Evolutionary conservation across 2,329 filamentous ascomycete genomes (phyloP).

Genomic region (Thielaviopsis populi): DNA sequence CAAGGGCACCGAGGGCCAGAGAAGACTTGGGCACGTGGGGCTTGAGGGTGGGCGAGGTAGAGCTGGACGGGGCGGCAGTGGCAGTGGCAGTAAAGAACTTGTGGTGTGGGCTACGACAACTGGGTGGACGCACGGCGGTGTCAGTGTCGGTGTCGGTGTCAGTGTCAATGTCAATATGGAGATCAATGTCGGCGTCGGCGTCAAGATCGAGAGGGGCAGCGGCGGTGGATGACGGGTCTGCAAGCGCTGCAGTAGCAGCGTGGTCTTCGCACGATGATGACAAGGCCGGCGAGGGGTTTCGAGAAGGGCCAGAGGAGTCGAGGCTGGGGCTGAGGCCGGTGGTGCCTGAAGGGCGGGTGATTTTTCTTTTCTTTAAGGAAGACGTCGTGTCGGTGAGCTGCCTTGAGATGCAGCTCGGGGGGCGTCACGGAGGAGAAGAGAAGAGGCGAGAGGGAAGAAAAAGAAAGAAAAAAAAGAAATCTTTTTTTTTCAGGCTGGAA

Average conservation of each 20-base stretch:
- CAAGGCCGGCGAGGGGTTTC: constrained; percentile 25
- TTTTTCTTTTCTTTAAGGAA: constrained; percentile 60
- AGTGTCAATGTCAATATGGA: constrained; percentile 23
- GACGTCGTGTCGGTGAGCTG: constrained; percentile 59
- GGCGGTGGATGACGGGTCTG: constrained; percentile 3
- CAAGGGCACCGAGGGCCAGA: constrained; percentile 26
- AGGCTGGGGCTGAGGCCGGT: constrained; percentile 25
- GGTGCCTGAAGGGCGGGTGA: constrained; percentile 30
- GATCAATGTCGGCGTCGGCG: constrained; percentile 18
- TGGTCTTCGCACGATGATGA: constrained; percentile 27
- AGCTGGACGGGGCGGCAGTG: constrained; percentile 20
- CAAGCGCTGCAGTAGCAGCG: constrained; percentile 11
- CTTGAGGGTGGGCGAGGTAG: constrained; percentile 28
- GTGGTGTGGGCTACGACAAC: too few species aligned
- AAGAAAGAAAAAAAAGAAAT: constrained; percentile 14
- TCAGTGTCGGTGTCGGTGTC: constrained; percentile 34
- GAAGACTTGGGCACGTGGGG: constrained; percentile 25
- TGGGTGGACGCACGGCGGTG: too few species aligned
- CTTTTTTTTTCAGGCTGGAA: background rate
- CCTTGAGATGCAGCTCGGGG: constrained; percentile 39
- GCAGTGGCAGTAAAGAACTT: constrained; percentile 25
- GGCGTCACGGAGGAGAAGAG: constrained; percentile 16
- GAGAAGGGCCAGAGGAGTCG: constrained; percentile 23
- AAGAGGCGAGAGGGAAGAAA: background rate
- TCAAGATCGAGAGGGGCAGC: background rate